phyloP scores from a whole-genome alignment of 2,329 filamentous ascomycete genomes.

The Pestalotiopsis sp. region DNA sequence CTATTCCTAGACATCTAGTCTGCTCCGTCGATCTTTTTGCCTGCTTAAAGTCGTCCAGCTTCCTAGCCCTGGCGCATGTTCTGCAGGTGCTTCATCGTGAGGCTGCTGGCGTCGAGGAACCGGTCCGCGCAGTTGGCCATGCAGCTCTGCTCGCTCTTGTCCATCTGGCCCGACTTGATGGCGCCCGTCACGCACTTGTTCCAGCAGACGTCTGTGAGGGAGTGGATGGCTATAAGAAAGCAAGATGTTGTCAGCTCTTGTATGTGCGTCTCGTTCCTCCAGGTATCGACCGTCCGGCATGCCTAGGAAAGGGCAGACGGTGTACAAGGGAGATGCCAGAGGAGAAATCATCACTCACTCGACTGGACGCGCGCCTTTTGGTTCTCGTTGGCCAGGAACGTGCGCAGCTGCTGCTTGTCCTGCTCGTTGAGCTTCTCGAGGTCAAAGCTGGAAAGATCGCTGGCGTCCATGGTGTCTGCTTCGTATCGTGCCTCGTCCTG shows the following conservation, averaged over 20 bases:
- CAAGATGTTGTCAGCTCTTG: background rate
- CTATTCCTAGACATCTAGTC: background rate
- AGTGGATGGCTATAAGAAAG: conserved; percentile 50
- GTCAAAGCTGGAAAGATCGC: conserved; percentile 57
- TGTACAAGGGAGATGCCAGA: too few relatives aligned
- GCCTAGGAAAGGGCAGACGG: too few relatives aligned
- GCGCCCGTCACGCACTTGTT: conserved; percentile 84
- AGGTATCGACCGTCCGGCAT: background rate
- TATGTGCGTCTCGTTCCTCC: background rate
- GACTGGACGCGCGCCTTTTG: conserved; percentile 74
- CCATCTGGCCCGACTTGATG: conserved; percentile 73
- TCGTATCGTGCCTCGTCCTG: too few relatives aligned
- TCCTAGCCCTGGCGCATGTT: conserved; percentile 44
- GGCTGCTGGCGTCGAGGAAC: conserved; percentile 85
- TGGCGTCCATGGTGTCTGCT: conserved; percentile 27
- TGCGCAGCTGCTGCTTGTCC: conserved; percentile 86
- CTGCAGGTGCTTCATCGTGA: conserved; percentile 85
- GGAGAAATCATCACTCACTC: conserved; percentile 46
- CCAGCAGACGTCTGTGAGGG: conserved; percentile 79
- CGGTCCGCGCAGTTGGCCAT: conserved; percentile 91
- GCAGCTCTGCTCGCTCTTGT: conserved; percentile 78
- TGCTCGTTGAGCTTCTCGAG: conserved; percentile 74
- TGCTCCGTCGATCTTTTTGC: background rate
- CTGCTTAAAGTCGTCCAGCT: background rate
- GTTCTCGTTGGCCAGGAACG: conserved; percentile 81